Percentiles rank a stretch among this genome's conserved stretches.
Evolutionary conservation across 352 stramenopile genomes (phyloP).

Genomic region (Phytophthora tentaculata): DNA sequence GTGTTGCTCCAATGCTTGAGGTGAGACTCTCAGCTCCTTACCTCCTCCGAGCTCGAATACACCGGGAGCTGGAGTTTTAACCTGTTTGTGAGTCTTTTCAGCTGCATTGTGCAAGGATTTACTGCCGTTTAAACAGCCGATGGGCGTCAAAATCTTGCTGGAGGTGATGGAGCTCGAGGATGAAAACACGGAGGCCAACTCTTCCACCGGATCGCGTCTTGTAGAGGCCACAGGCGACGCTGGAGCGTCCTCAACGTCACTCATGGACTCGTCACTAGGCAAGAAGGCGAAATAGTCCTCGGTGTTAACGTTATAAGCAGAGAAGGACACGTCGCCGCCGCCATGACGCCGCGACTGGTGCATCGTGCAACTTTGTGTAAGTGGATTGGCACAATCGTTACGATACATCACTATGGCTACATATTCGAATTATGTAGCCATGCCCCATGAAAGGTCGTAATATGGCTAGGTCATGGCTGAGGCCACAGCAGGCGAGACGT

Average conservation of each 20-base stretch:
- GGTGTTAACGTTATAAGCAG: constrained; percentile 29
- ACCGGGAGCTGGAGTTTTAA: constrained; percentile 12
- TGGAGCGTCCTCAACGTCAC: constrained; percentile 35
- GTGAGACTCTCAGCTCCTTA: constrained; percentile 50
- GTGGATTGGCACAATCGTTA: constrained; percentile 10
- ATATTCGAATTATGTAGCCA: constrained; percentile 19
- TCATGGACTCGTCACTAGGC: constrained; percentile 65
- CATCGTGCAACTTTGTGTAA: constrained; percentile 18
- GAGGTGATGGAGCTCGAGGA: constrained; percentile 28
- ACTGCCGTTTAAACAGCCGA: constrained; percentile 25
- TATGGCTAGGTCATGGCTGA: constrained; percentile 16
- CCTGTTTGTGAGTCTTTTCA: constrained; percentile 2
- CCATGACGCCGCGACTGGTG: constrained; percentile 11
- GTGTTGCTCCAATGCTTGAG: constrained; percentile 45
- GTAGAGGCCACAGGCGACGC: constrained; percentile 1
- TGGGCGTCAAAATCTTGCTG: constrained; percentile 37
- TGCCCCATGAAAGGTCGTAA: constrained; percentile 28
- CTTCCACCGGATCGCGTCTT: constrained; percentile 32
- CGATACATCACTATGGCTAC: constrained; percentile 4
- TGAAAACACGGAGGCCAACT: constrained; percentile 35
- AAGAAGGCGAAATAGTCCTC: constrained; percentile 73
- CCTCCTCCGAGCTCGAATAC: constrained; percentile 28
- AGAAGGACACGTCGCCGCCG: constrained; percentile 31
- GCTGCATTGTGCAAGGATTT: background rate
- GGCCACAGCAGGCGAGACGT: constrained; percentile 18